Evolutionary conservation across 2,329 filamentous ascomycete species (phyloP).

Genomic region (Elsinoe necatrix): DNA sequence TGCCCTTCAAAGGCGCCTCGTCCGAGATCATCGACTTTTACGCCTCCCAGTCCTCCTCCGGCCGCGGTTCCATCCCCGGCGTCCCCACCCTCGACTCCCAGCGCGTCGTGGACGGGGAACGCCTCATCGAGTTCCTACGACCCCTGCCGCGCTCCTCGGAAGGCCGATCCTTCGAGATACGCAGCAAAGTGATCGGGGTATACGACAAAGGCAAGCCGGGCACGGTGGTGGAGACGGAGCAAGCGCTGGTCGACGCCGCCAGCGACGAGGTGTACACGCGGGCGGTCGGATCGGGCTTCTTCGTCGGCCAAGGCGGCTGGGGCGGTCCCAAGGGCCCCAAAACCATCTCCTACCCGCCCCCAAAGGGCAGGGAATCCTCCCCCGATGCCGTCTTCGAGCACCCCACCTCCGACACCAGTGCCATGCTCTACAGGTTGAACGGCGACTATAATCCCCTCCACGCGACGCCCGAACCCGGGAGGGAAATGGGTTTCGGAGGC

Average conservation of each 20-base stretch:
- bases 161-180: slow-evolving; percentile 65
- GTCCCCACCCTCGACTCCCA: slow-evolving; percentile 68
- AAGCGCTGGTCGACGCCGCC: slow-evolving; percentile 61
- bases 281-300: slow-evolving; percentile 64
- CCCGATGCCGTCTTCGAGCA: slow-evolving; percentile 64
- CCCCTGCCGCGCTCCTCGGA: slow-evolving; percentile 63
- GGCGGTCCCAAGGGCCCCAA: slow-evolving; percentile 83
- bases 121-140: slow-evolving; percentile 68
- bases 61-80: slow-evolving; percentile 53
- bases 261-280: slow-evolving; percentile 63
- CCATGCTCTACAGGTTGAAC: slow-evolving; percentile 72
- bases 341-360: slow-evolving; percentile 68
- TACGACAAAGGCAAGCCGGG: slow-evolving; percentile 85
- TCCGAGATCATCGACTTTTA: slow-evolving; percentile 82
- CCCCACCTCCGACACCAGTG: slow-evolving; percentile 63
- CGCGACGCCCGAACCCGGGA: slow-evolving; percentile 72
- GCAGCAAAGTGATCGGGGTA: slow-evolving; percentile 70
- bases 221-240: slow-evolving; percentile 72
- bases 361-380: slow-evolving; percentile 49
- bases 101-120: slow-evolving; percentile 75
- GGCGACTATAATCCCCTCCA: slow-evolving; percentile 94
- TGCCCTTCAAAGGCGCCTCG: slow-evolving; percentile 70
- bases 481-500: slow-evolving; percentile 86
- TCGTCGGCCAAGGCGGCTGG: slow-evolving; percentile 74
- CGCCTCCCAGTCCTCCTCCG: slow-evolving; percentile 52